Conservation (phyloP, 371 early-diverging fungal genomes). For the Mucor sp. region DNA sequence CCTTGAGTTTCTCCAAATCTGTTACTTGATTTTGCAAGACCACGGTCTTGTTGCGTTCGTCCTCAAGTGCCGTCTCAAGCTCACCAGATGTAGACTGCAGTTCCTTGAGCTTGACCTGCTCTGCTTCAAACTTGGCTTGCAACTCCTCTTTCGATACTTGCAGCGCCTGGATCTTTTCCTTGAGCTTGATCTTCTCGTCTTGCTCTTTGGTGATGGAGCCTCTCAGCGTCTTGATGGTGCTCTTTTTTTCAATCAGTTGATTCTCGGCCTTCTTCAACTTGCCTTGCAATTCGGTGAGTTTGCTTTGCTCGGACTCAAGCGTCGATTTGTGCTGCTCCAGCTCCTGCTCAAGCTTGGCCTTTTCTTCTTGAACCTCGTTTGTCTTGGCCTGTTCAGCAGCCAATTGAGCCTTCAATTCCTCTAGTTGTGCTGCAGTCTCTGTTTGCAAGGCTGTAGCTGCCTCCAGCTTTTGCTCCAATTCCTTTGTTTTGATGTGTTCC, state of each 20-base stretch:
- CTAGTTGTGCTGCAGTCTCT: not conserved
- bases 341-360: not conserved
- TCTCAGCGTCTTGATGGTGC: not conserved
- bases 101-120: not conserved
- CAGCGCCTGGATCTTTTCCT: slow-evolving; percentile 4
- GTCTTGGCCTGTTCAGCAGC: not conserved
- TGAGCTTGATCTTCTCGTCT: not conserved
- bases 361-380: not conserved
- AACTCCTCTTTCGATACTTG: slow-evolving; percentile 1
- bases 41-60: not conserved
- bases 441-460: not conserved
- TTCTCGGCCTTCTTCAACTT: not conserved
- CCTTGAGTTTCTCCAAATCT: not conserved
- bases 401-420: not conserved
- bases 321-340: not conserved
- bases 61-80: slow-evolving; percentile 4
- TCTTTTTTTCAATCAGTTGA: not conserved
- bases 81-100: not conserved
- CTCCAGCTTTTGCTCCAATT: not conserved
- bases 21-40: not conserved
- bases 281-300: not conserved
- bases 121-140: not conserved
- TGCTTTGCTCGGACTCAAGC: not conserved
- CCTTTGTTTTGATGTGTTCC: not conserved
- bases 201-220: not conserved